Conservation (phyloP, 2,329 filamentous ascomycete genomes). For the Phaeosphaeriaceae sp. region DNA sequence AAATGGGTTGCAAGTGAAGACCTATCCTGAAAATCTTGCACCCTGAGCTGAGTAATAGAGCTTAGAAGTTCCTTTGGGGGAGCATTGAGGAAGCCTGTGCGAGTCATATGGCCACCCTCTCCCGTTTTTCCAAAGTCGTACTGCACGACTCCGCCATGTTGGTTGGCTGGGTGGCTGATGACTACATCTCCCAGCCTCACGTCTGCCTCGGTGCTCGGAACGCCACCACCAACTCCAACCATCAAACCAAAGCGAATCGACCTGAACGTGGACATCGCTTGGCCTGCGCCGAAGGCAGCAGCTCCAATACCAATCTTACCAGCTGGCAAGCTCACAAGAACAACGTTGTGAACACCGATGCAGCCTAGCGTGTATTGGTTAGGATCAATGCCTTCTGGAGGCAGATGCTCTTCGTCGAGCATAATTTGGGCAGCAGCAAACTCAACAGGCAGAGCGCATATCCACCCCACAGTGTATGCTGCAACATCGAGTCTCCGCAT, state of each 20-base stretch:
- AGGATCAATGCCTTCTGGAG: not conserved
- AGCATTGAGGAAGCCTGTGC: no score
- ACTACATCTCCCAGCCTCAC: constrained; percentile 5
- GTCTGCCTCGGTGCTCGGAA: constrained; percentile 15
- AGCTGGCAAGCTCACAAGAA: not conserved
- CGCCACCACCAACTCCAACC: constrained; percentile 1
- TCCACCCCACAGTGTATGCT: not conserved
- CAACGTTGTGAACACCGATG: not conserved
- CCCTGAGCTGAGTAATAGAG: no score
- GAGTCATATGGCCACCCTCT: no score
- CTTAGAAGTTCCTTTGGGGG: no score
- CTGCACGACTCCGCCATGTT: no score
- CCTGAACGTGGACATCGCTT: not conserved
- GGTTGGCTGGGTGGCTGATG: constrained; percentile 1
- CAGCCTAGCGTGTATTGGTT: not conserved
- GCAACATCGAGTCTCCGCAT: not conserved
- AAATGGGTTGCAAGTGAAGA: no score
- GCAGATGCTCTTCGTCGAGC: not conserved
- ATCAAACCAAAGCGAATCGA: not conserved
- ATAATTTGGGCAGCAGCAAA: not conserved
- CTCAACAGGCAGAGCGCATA: not conserved
- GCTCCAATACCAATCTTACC: not conserved
- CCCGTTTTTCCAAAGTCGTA: no score
- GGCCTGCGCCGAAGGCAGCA: not conserved
- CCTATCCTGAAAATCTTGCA: no score